Percentiles rank a stretch among this genome's conserved stretches.
These are phyloP conservation scores for Sugiyamaella floridensis DNA, from an alignment of 805 yeast genomes.

Conservation along the genomic window DNA sequence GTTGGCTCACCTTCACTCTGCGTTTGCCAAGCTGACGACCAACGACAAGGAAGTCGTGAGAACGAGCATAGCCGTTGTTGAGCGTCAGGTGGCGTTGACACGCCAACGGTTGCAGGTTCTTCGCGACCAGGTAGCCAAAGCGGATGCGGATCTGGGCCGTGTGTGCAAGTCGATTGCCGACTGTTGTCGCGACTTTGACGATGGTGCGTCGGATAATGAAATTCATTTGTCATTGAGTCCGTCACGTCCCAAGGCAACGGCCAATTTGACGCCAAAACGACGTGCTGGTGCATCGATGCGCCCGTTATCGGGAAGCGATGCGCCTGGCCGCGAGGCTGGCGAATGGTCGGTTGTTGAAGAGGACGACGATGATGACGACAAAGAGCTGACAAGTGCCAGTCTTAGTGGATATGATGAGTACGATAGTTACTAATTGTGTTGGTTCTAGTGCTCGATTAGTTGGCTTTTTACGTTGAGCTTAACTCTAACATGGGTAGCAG, in stretches of 20 bases:
- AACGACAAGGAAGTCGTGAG: neutral
- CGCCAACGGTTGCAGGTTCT: slow-evolving; percentile 9
- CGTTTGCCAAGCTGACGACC: neutral
- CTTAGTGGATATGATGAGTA: slow-evolving; percentile 18
- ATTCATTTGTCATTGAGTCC: neutral
- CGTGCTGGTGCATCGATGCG: neutral
- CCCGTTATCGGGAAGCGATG: neutral
- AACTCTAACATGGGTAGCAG: too few species aligned
- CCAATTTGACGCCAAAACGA: neutral
- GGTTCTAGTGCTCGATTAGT: too few species aligned
- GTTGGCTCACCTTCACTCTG: neutral
- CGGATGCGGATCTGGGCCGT: slow-evolving; percentile 5
- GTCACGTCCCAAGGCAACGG: neutral
- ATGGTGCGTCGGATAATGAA: neutral
- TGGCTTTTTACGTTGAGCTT: too few species aligned
- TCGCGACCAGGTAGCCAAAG: slow-evolving; percentile 6
- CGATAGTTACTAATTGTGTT: slow-evolving; percentile 9
- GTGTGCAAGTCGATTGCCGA: slow-evolving; percentile 1
- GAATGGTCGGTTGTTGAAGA: slow-evolving; percentile 21
- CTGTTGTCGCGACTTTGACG: neutral
- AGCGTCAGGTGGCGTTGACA: slow-evolving; percentile 6
- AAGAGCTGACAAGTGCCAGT: slow-evolving; percentile 17
- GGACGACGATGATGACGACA: slow-evolving; percentile 12
- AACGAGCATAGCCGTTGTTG: neutral
- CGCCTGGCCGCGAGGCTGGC: slow-evolving; percentile 9